Evolutionary conservation across 2,329 filamentous ascomycete genomes (phyloP).

Genomic region (Sarocladium kiliense): DNA sequence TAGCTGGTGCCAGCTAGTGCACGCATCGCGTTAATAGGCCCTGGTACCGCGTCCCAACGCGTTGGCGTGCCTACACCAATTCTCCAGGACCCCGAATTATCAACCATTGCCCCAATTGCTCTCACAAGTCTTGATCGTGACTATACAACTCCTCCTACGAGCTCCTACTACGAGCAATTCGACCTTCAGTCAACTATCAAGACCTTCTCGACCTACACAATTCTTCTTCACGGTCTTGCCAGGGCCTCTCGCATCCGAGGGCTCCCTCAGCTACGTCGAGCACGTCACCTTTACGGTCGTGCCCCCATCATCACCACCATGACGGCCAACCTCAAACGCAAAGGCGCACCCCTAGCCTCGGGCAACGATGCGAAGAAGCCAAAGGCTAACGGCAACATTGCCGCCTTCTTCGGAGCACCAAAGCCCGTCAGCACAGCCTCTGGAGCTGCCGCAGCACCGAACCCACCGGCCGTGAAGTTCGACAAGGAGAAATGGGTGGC

Average conservation of each 20-base stretch:
- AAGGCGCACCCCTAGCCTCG: constrained; percentile 44
- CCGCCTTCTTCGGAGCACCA: constrained; percentile 78
- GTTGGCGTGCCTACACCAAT: neutral
- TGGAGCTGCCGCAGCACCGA: constrained; percentile 13
- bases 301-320: constrained; percentile 18
- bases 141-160: too few relatives aligned
- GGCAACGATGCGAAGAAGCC: constrained; percentile 60
- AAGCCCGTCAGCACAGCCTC: constrained; percentile 39
- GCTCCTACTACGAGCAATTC: too few relatives aligned
- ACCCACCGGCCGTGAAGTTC: constrained; percentile 51
- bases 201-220: neutral
- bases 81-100: constrained; percentile 3
- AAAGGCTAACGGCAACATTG: constrained; percentile 74
- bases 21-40: neutral
- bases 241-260: neutral
- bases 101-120: neutral
- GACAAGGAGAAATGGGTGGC: constrained; percentile 89
- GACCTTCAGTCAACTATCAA: too few relatives aligned
- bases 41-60: constrained; percentile 2
- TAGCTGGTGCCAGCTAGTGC: neutral
- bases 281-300: constrained; percentile 12
- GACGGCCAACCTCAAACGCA: constrained; percentile 59
- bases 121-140: neutral
- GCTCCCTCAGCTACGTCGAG: neutral
- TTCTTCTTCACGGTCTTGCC: neutral